A percentile compares a stretch with the other conserved stretches of the same genome.
Evolutionary conservation across 1,284 basidiomycete genomes (phyloP).

Genomic region (Vanrija pseudolonga): DNA sequence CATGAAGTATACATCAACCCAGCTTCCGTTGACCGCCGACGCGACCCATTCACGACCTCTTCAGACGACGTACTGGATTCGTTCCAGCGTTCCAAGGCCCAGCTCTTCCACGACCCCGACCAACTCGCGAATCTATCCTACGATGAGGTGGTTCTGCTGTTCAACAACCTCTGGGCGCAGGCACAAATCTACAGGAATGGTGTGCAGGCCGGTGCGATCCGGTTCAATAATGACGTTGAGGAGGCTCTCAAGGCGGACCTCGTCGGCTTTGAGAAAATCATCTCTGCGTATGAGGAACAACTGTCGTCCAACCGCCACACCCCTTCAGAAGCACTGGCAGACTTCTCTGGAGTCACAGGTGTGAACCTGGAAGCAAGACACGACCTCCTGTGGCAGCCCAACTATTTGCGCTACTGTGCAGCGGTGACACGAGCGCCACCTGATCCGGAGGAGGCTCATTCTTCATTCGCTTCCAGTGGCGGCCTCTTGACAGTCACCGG

Average conservation of each 20-base stretch:
- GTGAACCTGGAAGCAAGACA: conserved; percentile 12
- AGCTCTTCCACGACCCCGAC: conserved; percentile 23
- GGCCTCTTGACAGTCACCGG: not conserved
- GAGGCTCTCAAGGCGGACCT: conserved; percentile 49
- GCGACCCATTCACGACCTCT: conserved; percentile 56
- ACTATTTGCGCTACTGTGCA: conserved; percentile 56
- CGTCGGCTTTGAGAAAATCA: conserved; percentile 60
- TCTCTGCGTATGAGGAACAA: conserved; percentile 56
- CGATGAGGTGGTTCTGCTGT: conserved; percentile 65
- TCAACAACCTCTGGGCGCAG: conserved; percentile 62
- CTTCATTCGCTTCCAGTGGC: not conserved
- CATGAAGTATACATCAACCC: conserved; percentile 30
- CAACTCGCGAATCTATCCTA: conserved; percentile 55
- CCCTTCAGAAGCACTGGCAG: conserved; percentile 23
- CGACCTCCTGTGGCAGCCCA: conserved; percentile 64
- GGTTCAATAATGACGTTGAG: conserved; percentile 38
- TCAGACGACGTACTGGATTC: conserved; percentile 55
- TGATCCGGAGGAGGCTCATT: not conserved
- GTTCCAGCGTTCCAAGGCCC: conserved; percentile 56
- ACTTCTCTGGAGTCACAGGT: conserved; percentile 21
- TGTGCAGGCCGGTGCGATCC: conserved; percentile 59
- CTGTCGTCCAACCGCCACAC: conserved; percentile 37
- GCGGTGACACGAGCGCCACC: conserved; percentile 31
- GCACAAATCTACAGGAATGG: conserved; percentile 64
- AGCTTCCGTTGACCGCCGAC: conserved; percentile 21